Percentiles rank a stretch among this genome's conserved stretches.
Conservation (phyloP, 1,139 yeast species). For the Saccharomyces hybrid region DNA sequence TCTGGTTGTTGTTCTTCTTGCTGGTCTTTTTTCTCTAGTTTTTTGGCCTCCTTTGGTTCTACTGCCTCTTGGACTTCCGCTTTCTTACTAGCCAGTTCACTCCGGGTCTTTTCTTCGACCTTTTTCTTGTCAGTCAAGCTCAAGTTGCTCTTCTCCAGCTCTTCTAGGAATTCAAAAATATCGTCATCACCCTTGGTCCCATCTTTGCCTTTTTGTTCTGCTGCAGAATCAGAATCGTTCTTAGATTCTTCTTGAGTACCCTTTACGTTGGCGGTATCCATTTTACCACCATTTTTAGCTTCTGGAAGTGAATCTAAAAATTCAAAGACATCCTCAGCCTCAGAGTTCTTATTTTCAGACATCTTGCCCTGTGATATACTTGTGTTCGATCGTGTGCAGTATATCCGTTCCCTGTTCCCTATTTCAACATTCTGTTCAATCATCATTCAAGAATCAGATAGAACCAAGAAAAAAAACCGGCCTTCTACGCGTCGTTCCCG, state of each 20-base stretch:
- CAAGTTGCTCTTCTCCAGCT: constrained; percentile 45
- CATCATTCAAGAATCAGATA: no score
- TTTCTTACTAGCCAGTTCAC: constrained; percentile 18
- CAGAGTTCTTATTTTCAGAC: constrained; percentile 23
- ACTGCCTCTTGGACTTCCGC: constrained; percentile 7
- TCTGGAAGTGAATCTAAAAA: constrained; percentile 85
- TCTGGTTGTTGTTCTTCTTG: not conserved
- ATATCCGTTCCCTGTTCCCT: not conserved
- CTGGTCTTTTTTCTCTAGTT: constrained; percentile 5
- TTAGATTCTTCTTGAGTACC: constrained; percentile 15
- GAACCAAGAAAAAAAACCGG: not conserved
- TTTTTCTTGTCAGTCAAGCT: constrained; percentile 15
- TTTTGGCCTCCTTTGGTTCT: constrained; percentile 6
- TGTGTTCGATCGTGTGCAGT: no score
- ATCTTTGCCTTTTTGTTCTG: constrained; percentile 23
- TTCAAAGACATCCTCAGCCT: constrained; percentile 79
- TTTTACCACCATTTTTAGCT: constrained; percentile 34
- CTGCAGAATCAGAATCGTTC: constrained; percentile 18
- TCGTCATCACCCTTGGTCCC: constrained; percentile 53
- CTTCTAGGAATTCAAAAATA: constrained; percentile 80
- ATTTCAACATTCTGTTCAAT: not conserved
- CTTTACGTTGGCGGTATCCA: not conserved
- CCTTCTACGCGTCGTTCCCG: not conserved
- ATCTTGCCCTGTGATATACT: constrained; percentile 4
- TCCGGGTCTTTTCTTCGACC: constrained; percentile 6